Base-by-base conservation (phyloP, 345 rosid genomes). In the Raphanus sativus region DNA sequence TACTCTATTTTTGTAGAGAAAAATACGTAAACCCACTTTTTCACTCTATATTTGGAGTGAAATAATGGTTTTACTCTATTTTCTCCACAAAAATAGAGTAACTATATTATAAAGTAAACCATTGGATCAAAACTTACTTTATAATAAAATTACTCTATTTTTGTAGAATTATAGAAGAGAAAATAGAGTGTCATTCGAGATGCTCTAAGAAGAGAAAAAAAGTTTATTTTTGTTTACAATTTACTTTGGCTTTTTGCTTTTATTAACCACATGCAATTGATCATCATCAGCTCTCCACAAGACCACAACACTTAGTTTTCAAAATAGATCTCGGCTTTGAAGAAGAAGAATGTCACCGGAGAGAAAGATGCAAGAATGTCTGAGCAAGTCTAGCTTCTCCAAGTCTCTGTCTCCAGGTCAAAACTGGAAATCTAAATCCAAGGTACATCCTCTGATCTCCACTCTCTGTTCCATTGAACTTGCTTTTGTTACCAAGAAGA, bases 371-470 rank as follows among this genome's bases (percentile, higher is more conserved):
- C 69, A 21, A 60, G 33, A 5, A 45, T 59, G 16, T 58, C 29
- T 25, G 26, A 66, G 24, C 16, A 59, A 72, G 62, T 71, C 56
- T 45, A n/a, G 64, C 59, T 78, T 78, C 77, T 48, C 56, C 64
- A 78, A 78, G 65, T 78, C 28, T 73, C 74, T 17, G 15, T 7
- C 58, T 67, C 58, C 7, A 1, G 67, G 81, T 16, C 16, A 36
- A 32, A 16, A 2, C 2, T 78, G 81, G 81, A 78, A 78, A 60
- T 48, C 74, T 12, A 52, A 78, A 58, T 48, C 65, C 45, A 67
- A 59, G 81, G 81, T 78, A 13, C 54, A 48, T 13, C 16, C 16
- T 48, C 54, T 13, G 54, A 48, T 48, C n/a, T 48, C 13, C 54
- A 48, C 54, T 48, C 54, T 48, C 54, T 42, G 50, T 42, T 38